Conservation (phyloP, 208 protist species). For the Herpetomonas samuelpessoai region DNA sequence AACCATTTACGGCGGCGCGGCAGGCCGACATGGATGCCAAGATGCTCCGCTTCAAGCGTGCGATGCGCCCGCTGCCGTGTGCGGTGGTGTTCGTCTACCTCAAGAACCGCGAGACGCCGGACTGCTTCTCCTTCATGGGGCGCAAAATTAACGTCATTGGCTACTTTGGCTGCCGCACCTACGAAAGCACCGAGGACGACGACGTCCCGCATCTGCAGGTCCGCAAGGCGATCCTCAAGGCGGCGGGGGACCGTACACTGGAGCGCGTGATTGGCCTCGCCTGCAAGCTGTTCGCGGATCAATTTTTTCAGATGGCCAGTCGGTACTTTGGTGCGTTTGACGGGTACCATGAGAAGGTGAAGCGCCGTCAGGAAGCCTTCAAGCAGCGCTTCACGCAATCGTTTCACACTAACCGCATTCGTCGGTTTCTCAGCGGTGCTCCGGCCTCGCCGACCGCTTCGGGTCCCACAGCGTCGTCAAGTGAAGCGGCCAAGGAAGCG, state of each 20-base stretch:
- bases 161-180: slow-evolving; percentile 49
- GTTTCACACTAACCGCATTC: not conserved
- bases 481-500: not conserved
- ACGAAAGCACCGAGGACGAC: slow-evolving; percentile 33
- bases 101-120: slow-evolving; percentile 43
- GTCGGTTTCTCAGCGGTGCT: slow-evolving; percentile 5
- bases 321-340: slow-evolving; percentile 7
- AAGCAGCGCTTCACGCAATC: not conserved
- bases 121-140: slow-evolving; percentile 62
- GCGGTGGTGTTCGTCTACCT: slow-evolving; percentile 70
- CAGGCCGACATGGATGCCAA: not conserved
- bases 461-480: not conserved
- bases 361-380: not conserved
- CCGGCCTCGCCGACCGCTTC: not conserved
- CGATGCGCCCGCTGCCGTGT: slow-evolving; percentile 52
- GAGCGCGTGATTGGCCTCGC: slow-evolving; percentile 61
- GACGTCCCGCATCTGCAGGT: slow-evolving; percentile 39
- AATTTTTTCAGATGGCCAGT: slow-evolving; percentile 39
- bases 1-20: not conserved
- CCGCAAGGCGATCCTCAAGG: slow-evolving; percentile 64
- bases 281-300: slow-evolving; percentile 37
- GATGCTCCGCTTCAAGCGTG: slow-evolving; percentile 32
- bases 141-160: slow-evolving; percentile 71
- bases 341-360: not conserved
- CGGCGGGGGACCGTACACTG: slow-evolving; percentile 64